A percentile compares a stretch with the other conserved stretches of the same genome.
Conservation (phyloP, 2,329 filamentous ascomycete genomes). For the Nigrospora osmanthi region DNA sequence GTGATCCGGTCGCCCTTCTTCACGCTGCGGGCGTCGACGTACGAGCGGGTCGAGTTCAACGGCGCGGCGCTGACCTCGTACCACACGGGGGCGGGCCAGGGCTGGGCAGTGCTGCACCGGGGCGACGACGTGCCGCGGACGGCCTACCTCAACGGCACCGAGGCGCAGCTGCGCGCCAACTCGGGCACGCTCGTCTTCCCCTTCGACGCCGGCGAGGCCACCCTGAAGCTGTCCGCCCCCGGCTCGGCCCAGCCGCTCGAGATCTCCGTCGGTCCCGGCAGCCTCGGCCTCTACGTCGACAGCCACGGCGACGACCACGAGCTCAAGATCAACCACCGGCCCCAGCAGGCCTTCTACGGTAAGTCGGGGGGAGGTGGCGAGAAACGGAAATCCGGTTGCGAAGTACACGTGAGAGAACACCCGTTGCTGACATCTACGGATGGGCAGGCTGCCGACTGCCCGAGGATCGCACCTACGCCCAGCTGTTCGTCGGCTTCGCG, state of each 20-base stretch:
- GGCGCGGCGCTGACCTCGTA: not conserved
- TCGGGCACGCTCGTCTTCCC: not conserved
- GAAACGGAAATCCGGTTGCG: no score
- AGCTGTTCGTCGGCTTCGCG: not conserved
- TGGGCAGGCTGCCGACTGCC: not conserved
- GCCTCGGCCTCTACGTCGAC: not conserved
- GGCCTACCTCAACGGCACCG: conserved; percentile 1
- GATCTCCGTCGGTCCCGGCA: not conserved
- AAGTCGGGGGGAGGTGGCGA: not conserved
- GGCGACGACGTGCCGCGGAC: not conserved
- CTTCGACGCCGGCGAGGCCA: not conserved
- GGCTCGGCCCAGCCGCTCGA: not conserved
- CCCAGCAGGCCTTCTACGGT: not conserved
- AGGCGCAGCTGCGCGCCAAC: not conserved
- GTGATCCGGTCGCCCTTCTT: not conserved
- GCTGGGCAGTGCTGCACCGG: not conserved
- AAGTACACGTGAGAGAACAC: no score
- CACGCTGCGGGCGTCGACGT: not conserved
- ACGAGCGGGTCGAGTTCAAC: not conserved
- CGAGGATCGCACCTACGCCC: not conserved
- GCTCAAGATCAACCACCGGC: not conserved
- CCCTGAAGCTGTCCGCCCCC: not conserved
- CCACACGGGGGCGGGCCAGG: not conserved
- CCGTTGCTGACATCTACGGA: not conserved
- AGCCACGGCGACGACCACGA: not conserved